A percentile compares a stretch with the other conserved stretches of the same genome.
These are phyloP conservation scores for Bipolaris sorokiniana DNA, from an alignment of 2,329 filamentous ascomycete genomes.

Conservation along the genomic window DNA sequence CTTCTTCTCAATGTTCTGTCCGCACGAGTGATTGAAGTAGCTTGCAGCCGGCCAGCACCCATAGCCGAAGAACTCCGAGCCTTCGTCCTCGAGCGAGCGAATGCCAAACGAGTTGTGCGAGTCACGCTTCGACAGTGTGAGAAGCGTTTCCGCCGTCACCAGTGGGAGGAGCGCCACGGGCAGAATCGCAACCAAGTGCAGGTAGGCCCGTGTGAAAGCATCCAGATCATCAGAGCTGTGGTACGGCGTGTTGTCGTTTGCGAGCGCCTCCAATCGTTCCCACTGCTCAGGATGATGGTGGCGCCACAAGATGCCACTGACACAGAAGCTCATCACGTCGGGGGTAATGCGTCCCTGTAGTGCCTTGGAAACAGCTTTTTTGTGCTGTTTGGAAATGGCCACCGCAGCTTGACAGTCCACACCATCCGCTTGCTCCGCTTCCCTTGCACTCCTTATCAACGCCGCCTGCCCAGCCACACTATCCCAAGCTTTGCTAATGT, in stretches of 20 bases:
- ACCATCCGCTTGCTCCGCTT: conserved; percentile 8
- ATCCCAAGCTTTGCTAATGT: conserved; percentile 41
- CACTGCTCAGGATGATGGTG: conserved; percentile 40
- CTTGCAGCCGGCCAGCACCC: conserved; percentile 55
- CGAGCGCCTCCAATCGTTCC: conserved; percentile 47
- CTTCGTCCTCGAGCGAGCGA: conserved; percentile 52
- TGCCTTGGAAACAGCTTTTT: conserved; percentile 40
- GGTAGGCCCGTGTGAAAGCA: conserved; percentile 49
- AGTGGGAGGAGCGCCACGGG: conserved; percentile 44
- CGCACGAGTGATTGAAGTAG: conserved; percentile 59
- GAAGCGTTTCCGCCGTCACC: conserved; percentile 45
- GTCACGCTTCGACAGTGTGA: conserved; percentile 48
- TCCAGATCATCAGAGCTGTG: conserved; percentile 49
- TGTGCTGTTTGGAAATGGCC: conserved; percentile 42
- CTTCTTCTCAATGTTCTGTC: conserved; percentile 53
- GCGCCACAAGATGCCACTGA: conserved; percentile 49
- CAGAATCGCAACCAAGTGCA: conserved; percentile 52
- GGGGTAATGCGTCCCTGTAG: conserved; percentile 38
- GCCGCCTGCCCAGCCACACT: conserved; percentile 28
- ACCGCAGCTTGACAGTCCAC: conserved; percentile 11
- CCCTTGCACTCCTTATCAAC: conserved; percentile 36
- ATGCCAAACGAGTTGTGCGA: conserved; percentile 58
- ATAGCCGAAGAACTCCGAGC: conserved; percentile 57
- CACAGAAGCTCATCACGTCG: conserved; percentile 52
- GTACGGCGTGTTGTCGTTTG: conserved; percentile 52